phyloP scores from a whole-genome alignment of 257 asterid genomes.

The Scutellaria minor region DNA sequence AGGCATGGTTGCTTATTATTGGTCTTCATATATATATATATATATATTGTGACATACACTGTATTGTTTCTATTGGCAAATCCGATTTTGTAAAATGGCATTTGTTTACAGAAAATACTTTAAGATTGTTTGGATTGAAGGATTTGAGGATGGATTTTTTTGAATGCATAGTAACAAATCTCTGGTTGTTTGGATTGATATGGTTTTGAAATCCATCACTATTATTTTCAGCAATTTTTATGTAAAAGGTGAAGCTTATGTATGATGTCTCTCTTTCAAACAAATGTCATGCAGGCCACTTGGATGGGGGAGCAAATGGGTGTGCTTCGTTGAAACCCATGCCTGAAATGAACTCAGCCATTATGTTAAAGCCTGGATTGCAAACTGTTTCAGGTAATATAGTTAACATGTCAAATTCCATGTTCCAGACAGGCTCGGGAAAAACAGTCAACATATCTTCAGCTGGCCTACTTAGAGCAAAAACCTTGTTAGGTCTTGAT shows the following conservation, averaged over 20 bases:
- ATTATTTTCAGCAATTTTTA: no score
- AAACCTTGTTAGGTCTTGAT: slow-evolving; percentile 68
- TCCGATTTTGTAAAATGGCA: neutral
- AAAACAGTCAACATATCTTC: slow-evolving; percentile 73
- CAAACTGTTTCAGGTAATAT: slow-evolving; percentile 37
- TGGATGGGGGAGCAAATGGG: slow-evolving; percentile 46
- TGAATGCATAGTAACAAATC: no score
- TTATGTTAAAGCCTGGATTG: slow-evolving; percentile 36
- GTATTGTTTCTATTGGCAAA: slow-evolving; percentile 11
- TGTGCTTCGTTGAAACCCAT: slow-evolving; percentile 37
- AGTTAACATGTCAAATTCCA: slow-evolving; percentile 49
- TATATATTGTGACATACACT: neutral
- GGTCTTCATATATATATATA: neutral
- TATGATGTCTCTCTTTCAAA: slow-evolving; percentile 22
- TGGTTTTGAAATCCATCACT: no score
- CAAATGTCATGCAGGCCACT: slow-evolving; percentile 52
- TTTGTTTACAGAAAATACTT: neutral
- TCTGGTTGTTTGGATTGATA: no score
- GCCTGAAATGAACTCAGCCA: slow-evolving; percentile 36
- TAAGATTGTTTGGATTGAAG: no score
- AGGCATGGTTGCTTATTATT: neutral
- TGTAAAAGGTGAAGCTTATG: neutral
- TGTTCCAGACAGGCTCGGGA: slow-evolving; percentile 76
- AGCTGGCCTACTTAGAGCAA: slow-evolving; percentile 81
- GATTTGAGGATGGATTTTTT: no score